Evolutionary conservation across 176 grass and related monocot species (phyloP), one percentile per base, ranked within the genome.

Genomic region (Rhipidocladum racemiflorum): DNA sequence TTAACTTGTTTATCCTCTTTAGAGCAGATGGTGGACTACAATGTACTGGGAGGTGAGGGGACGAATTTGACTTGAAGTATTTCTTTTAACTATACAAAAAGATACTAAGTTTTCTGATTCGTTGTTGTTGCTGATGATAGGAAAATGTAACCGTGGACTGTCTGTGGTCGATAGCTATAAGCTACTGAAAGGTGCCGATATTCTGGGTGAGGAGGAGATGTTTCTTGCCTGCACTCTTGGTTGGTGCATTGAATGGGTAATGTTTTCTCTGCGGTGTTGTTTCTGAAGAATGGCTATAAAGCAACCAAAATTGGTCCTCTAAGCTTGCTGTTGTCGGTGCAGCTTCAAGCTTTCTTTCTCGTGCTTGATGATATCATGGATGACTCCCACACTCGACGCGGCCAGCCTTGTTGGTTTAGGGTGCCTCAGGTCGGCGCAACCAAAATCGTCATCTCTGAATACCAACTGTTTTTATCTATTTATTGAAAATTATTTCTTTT

Each of bases 341-440:
- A 99, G 92, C 96, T 99, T 77, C 96, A 99, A 87, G 96, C 96
- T 76, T 99, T 80, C 82, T 94, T 99, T 80, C 89, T 99, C n/a
- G 96, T 99, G 73, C 87, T 95, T 85, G 96, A 99, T 70, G 96
- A 99, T 88, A 95, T 95, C 64, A 99, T 95, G 96, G 96, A 95
- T 65, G 90, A 87, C 21, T 99, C 96, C 16, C 83, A 84, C 64
- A 99, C 96, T 64, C 92, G 96, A 20, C 91, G 92, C 10, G 91
- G 93, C 45, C 92, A 91, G 17, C 96, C 86, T 88, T 99, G 96
- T 51, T 99, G 93, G 92, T 93, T 83, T 85, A 93, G 91, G 68
- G 64, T 93, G 24, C 83, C 91, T 63, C 87, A 91, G 93, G 92
- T 99, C 72, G 38, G 85, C 64, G 40, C 39, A 67, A 12, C 79